Base-by-base conservation (phyloP, 352 stramenopile genomes). In the Pythium periplocum region DNA sequence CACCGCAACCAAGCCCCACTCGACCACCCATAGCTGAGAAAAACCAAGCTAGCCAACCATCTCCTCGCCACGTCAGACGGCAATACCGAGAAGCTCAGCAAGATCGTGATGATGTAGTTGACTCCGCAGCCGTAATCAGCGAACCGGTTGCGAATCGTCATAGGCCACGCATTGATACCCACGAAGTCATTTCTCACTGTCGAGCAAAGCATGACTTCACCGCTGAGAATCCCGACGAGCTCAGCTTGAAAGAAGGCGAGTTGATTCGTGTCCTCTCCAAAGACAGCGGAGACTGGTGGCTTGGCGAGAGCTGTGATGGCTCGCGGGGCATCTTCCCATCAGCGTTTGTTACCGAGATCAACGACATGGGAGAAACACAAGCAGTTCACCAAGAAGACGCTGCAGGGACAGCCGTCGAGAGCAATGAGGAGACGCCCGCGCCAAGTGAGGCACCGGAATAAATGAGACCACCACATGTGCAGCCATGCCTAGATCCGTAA, bases 281-380 rank as follows among this genome's bases (percentile, higher is more conserved):
- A 41, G 57, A 65, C 37, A 69, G 59, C 32, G 62, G 54, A 11
- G 76, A 86, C 32, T 87, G 78, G 78, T 86, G 78, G 78, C 17
- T 71, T 1, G 78, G 76, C 1, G 78, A 90, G 52, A 71, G 57
- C 11, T 90, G 78, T 45, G 74, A 87, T 49, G 78, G 76, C 30
- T 70, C 62, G 12, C 62, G 73, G 2, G 78, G 78, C 34, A 77
- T 87, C 50, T 86, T 87, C 51, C 74, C 78, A 6, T 60, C 67
- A 33, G 75, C 52, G 33, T 87, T 72, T 45, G 73, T 87, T 2
- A 57, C 72, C 3, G 61, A 68, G 33, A 42, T 42, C 12, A 8
- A 42, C 38, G 17, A 26, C 17, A 26, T 26, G 17, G 17, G 17
- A 26, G 17, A 26, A 26, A 26, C 17, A 26, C 17, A 26, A 26